phyloP scores from a whole-genome alignment of 805 yeast genomes.

The Candida michaelii region DNA sequence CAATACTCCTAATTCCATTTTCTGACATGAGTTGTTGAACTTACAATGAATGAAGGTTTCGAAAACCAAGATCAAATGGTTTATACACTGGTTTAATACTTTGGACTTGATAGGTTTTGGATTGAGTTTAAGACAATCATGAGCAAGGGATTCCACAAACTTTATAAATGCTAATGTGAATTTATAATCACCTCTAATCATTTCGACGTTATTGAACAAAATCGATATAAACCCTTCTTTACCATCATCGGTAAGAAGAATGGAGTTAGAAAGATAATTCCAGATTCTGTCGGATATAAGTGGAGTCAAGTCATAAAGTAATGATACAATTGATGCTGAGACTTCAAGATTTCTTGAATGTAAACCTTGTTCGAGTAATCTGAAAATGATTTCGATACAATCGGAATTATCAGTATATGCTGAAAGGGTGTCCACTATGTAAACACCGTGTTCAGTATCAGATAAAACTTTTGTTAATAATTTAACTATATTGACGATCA shows the following conservation, averaged over 20 bases:
- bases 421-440: slow-evolving; percentile 40
- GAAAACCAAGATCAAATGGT: slow-evolving; percentile 63
- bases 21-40: slow-evolving; percentile 55
- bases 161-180: slow-evolving; percentile 64
- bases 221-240: slow-evolving; percentile 64
- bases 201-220: slow-evolving; percentile 70
- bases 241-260: slow-evolving; percentile 56
- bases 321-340: slow-evolving; percentile 45
- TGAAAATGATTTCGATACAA: slow-evolving; percentile 58
- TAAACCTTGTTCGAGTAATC: slow-evolving; percentile 67
- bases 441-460: slow-evolving; percentile 24
- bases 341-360: slow-evolving; percentile 51
- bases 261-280: slow-evolving; percentile 71
- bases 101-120: slow-evolving; percentile 25
- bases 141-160: slow-evolving; percentile 52
- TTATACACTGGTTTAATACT: slow-evolving; percentile 52
- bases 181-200: slow-evolving; percentile 62
- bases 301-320: slow-evolving; percentile 49
- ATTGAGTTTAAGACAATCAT: slow-evolving; percentile 39
- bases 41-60: slow-evolving; percentile 76
- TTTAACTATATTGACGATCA: slow-evolving; percentile 49
- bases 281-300: slow-evolving; percentile 69
- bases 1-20: slow-evolving; percentile 57
- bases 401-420: slow-evolving; percentile 56
- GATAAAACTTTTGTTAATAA: slow-evolving; percentile 50